Evolutionary conservation across 176 grass and related monocot species (phyloP).

Genomic region (Pharus latifolius): DNA sequence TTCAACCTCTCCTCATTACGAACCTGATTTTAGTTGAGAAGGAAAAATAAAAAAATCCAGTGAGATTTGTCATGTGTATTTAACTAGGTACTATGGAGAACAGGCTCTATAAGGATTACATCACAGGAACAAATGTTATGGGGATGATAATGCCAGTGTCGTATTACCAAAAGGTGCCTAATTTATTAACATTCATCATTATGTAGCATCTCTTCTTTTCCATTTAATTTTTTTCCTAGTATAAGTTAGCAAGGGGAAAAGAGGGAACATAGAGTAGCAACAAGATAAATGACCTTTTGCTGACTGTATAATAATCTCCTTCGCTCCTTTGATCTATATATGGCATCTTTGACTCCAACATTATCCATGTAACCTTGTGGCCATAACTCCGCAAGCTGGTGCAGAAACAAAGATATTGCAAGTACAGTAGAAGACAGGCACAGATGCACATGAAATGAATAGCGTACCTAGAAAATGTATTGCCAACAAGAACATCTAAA

Average conservation of each 20-base stretch:
- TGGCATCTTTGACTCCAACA: conserved; percentile 95
- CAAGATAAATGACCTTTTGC: conserved; percentile 54
- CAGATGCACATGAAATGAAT: neutral
- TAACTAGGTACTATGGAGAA: neutral
- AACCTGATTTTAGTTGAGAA: conserved; percentile 38
- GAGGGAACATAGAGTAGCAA: neutral
- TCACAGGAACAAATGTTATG: too few species aligned
- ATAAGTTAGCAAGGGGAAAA: neutral
- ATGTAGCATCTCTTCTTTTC: neutral
- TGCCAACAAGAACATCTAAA: neutral
- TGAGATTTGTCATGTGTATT: neutral
- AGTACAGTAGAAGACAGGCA: neutral
- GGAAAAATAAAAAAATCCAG: neutral
- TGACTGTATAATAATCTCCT: conserved; percentile 51
- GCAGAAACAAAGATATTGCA: conserved; percentile 9
- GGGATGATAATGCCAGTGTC: too few species aligned
- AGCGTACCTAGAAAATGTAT: neutral
- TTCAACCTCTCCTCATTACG: conserved; percentile 72
- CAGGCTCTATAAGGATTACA: neutral
- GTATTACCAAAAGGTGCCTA: neutral
- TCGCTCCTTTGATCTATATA: conserved; percentile 80
- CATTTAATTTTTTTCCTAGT: neutral
- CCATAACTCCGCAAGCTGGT: conserved; percentile 91
- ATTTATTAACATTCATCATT: neutral
- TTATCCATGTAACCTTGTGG: conserved; percentile 95